Conservation (phyloP, 2,329 filamentous ascomycete genomes). For the Phyllosticta citribraziliensis region DNA sequence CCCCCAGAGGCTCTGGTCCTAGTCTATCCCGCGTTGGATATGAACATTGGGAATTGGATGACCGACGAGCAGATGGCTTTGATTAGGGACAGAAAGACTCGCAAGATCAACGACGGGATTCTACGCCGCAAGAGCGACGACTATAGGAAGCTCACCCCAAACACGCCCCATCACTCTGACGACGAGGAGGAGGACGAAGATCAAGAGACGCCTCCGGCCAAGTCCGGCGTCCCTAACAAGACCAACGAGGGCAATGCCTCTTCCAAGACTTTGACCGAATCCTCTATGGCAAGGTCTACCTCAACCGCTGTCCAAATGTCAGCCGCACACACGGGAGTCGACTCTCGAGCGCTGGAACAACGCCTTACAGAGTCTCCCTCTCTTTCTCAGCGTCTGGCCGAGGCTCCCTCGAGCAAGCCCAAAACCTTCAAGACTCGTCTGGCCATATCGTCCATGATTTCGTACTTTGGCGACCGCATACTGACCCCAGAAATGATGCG, state of each 20-base stretch:
- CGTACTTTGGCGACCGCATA: conserved; percentile 93
- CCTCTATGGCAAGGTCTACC: neutral
- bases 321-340: conserved; percentile 28
- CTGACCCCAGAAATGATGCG: conserved; percentile 97
- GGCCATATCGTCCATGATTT: conserved; percentile 93
- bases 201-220: conserved; percentile 17
- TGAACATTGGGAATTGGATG: conserved; percentile 99
- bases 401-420: conserved; percentile 27
- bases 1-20: conserved; percentile 77
- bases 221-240: neutral
- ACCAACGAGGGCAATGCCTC: conserved; percentile 11
- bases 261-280: conserved; percentile 15
- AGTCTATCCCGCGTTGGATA: conserved; percentile 83
- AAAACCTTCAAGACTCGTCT: conserved; percentile 66
- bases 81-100: conserved; percentile 71
- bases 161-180: conserved; percentile 72
- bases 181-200: conserved; percentile 51
- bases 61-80: conserved; percentile 94
- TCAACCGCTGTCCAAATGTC: conserved; percentile 27
- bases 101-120: conserved; percentile 69
- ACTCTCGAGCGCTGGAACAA: conserved; percentile 18
- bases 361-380: conserved; percentile 13
- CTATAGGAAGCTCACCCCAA: conserved; percentile 69
- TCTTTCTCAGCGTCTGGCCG: neutral
- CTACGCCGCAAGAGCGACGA: conserved; percentile 79